These are phyloP conservation scores for Hypericum perforatum DNA, from an alignment of 345 rosid species.

Conservation along the genomic window DNA sequence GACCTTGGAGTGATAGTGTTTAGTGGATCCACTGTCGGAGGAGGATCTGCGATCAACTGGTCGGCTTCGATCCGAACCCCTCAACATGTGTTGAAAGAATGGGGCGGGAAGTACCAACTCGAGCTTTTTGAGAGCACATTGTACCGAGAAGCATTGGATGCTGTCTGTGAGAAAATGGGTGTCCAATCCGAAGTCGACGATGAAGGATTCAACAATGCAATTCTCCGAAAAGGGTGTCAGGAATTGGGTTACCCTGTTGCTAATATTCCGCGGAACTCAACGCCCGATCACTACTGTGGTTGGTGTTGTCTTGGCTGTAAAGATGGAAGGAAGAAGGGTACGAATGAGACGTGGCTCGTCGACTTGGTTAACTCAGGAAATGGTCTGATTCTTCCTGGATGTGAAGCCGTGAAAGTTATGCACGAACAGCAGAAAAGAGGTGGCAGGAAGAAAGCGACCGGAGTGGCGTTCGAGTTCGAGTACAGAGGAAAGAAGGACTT, in stretches of 20 bases:
- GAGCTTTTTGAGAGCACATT: constrained; percentile 47
- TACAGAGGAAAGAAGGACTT: constrained; percentile 27
- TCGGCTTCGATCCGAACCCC: constrained; percentile 76
- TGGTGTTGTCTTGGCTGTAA: constrained; percentile 81
- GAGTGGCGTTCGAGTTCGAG: constrained; percentile 43
- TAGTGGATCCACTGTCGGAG: constrained; percentile 81
- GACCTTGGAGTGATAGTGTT: constrained; percentile 46
- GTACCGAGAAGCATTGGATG: constrained; percentile 55
- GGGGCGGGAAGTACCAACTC: constrained; percentile 33
- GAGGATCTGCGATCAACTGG: constrained; percentile 82
- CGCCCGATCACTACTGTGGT: constrained; percentile 68
- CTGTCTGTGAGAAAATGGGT: constrained; percentile 63
- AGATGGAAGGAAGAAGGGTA: constrained; percentile 66
- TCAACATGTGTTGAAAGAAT: constrained; percentile 56
- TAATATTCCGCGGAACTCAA: constrained; percentile 53
- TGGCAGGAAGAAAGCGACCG: constrained; percentile 31
- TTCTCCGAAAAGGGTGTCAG: constrained; percentile 64
- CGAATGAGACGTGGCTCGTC: constrained; percentile 76
- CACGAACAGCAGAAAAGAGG: constrained; percentile 21
- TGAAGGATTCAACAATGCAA: constrained; percentile 64
- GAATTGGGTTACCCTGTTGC: constrained; percentile 51
- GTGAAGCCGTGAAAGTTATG: constrained; percentile 46
- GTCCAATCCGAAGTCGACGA: constrained; percentile 51
- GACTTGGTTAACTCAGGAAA: constrained; percentile 65
- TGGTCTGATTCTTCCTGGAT: constrained; percentile 58